Percentiles rank a stretch among this genome's conserved stretches.
Conservation (phyloP, 2,329 filamentous ascomycete genomes). For the Scytalidium sp. region DNA sequence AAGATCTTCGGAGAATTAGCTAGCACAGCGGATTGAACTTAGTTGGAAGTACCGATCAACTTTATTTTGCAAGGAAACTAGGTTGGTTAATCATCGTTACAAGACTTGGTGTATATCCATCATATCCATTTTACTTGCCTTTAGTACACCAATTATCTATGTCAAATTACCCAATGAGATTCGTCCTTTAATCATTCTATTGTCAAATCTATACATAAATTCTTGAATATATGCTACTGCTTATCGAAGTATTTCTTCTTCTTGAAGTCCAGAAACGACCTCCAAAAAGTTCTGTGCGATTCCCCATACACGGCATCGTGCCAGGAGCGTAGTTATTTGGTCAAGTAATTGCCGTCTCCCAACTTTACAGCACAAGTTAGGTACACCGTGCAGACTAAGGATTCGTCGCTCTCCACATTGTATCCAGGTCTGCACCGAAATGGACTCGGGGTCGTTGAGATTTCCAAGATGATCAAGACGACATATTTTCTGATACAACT, state of each 20-base stretch:
- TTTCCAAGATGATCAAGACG: not conserved
- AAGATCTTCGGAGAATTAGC: too few species aligned
- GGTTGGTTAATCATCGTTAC: too few species aligned
- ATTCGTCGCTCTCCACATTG: not conserved
- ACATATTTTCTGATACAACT: not conserved
- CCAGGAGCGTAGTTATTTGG: not conserved
- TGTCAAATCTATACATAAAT: too few species aligned
- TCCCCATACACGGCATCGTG: not conserved
- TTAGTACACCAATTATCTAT: too few species aligned
- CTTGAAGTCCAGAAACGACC: not conserved
- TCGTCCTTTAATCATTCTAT: too few species aligned
- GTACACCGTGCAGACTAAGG: not conserved
- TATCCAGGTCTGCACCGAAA: not conserved
- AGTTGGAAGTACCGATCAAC: too few species aligned
- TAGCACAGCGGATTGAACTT: too few species aligned
- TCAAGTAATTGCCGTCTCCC: not conserved
- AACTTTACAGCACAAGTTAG: not conserved
- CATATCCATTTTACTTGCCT: too few species aligned
- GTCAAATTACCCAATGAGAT: too few species aligned
- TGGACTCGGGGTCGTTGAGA: not conserved
- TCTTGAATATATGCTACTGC: too few species aligned
- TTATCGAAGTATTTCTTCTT: not conserved
- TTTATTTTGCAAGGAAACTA: too few species aligned
- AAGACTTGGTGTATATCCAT: too few species aligned
- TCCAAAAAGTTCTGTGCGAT: not conserved